Evolutionary conservation across 1,284 basidiomycete genomes (phyloP), one percentile per base, ranked within the genome.

Genomic region (Puccinia hordei): DNA sequence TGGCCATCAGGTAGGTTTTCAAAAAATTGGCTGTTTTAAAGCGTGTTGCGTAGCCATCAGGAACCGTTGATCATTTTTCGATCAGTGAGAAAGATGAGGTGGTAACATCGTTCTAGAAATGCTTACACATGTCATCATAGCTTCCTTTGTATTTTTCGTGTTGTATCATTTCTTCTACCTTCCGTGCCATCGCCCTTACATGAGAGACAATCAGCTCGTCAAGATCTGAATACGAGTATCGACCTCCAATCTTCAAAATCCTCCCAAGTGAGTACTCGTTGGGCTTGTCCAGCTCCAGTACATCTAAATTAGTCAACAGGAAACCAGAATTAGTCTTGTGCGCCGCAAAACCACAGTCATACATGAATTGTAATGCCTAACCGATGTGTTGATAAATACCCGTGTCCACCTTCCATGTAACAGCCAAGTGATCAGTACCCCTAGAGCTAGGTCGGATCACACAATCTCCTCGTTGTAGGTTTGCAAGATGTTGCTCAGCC

Each of bases 351-450:
- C 5, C 35, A 65, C 53, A 55, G 24, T 22, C 55, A 57, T 59
- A 35, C 0, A n/a, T 15, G 27, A 80, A 59, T n/a, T 33, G 38
- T 33, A 57, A 61, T 19, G 24, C 12, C n/a, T 19, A 24, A 84
- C 93, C 95, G 82, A 99, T 93, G 85, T 99, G 98, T 86, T 99
- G 97, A 87, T 93, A 99, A 27, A 99, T 88, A 82, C 92, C 93
- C 81, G 98, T 93, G 83, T 97, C 96, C 13, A 99, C 95, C 87
- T 99, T 99, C 97, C 97, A 99, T 0, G 97, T 99, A 17, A 99
- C 93, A 49, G 97, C 97, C 51, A 99, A 88, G 86, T 99, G 97
- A 84, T 98, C 91, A 55, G 89, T 87, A 8, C 96, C 96, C 86
- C 96, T 95, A 2, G 95, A 98, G 44, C 94, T 97, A 0, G 97